Base-by-base conservation (phyloP, 2,329 filamentous ascomycete genomes). In the Botryotinia globosa region DNA sequence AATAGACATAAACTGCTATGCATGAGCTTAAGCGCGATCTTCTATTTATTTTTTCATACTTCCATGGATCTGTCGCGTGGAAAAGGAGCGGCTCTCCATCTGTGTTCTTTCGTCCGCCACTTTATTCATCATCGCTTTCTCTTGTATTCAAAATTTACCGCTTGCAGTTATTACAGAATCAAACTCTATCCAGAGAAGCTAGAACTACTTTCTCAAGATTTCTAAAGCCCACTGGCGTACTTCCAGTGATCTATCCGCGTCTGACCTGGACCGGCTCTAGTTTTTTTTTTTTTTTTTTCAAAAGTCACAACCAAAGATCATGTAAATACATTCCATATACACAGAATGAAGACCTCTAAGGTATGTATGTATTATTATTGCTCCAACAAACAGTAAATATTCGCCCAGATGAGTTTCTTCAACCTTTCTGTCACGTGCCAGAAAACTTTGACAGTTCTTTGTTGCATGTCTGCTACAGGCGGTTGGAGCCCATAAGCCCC, bases 31-130 rank as follows among this genome's bases (percentile, higher is more conserved):
- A 51, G 4, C 10, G 1, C 5, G 0, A 14, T 7, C 12, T n/a
- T n/a, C 25, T 51, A 14, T 2, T n/a, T 51, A 5, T 2, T 16
- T 1, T 2, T 0, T n/a, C 1, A 16, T 51, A 14, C 10, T n/a
- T 51, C 10, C 22, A 51, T 51, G 6, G 1, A 25, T n/a, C 1
- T 6, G 6, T 16, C 25, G 25, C 25, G 2, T 51, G 25, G 5
- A n/a, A 16, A 1, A 2, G 4, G 12, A n/a, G 48, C 45, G 10
- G 10, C 48, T 51, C 25, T 16, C 3, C 12, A 3, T n/a, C 5
- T 0, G 25, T 16, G 1, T n/a, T 16, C 25, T 51, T 2, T 51
- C 4, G 2, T 8, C 12, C 12, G 4, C 5, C 4, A 3, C 4
- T n/a, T 7, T 7, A 6, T 14, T 51, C 10, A 51, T n/a, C 48